A percentile compares a stretch with the other conserved stretches of the same genome.
phyloP scores from a whole-genome alignment of 2,329 filamentous ascomycete species.

The Leptoxyphium fumago region DNA sequence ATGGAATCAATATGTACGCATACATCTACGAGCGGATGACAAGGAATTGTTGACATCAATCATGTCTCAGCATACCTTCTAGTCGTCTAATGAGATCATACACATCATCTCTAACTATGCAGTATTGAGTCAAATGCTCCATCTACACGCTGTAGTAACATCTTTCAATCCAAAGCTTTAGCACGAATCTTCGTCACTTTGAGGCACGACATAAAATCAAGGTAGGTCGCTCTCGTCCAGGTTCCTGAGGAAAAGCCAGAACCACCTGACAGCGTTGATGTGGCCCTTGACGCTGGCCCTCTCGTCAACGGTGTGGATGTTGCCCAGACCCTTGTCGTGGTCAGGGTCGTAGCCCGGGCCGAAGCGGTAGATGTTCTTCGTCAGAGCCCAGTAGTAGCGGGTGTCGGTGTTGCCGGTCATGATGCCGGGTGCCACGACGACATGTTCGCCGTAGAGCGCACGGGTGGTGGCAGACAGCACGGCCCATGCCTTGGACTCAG shows the following conservation, averaged over 20 bases:
- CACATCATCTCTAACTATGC: too few relatives aligned
- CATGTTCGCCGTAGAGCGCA: conserved; percentile 27
- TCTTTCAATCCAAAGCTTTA: too few relatives aligned
- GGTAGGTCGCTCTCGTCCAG: conserved; percentile 26
- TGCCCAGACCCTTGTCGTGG: conserved; percentile 14
- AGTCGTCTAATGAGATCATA: too few relatives aligned
- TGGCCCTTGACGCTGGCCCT: conserved; percentile 25
- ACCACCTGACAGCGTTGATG: conserved; percentile 30
- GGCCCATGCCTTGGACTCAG: conserved; percentile 2
- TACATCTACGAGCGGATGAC: too few relatives aligned
- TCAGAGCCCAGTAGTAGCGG: conserved; percentile 21
- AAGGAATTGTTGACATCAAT: too few relatives aligned
- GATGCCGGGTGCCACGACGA: conserved; percentile 22
- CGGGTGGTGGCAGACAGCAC: conserved; percentile 29
- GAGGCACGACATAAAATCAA: background rate
- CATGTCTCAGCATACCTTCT: too few relatives aligned
- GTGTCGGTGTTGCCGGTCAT: conserved; percentile 25
- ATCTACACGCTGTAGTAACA: too few relatives aligned
- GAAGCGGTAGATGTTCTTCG: conserved; percentile 23
- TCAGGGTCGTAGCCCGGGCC: conserved; percentile 20
- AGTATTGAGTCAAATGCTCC: too few relatives aligned
- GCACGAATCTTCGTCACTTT: too few relatives aligned
- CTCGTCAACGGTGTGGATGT: conserved; percentile 21
- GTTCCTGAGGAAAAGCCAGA: conserved; percentile 28
- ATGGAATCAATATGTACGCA: too few relatives aligned